Evolutionary conservation across 2,329 filamentous ascomycete genomes (phyloP), one percentile per base, ranked within the genome.

Genomic region (Penicillium sp.): DNA sequence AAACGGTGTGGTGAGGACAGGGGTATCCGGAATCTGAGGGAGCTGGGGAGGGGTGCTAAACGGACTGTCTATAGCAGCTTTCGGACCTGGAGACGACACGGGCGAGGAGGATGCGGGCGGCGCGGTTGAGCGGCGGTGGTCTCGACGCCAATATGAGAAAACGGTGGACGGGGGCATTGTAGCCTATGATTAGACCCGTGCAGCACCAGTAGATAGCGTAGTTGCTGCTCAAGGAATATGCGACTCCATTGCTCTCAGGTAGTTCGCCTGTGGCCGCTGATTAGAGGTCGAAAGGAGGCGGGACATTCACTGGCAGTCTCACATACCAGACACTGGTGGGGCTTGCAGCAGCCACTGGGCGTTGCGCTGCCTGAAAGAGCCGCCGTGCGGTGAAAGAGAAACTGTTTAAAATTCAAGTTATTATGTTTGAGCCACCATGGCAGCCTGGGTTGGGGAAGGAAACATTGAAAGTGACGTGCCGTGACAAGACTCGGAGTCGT

Each of bases 91-190:
- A 49, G 63, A 54, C 19, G 53, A 59, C 31, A 60, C 53, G 55
- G 64, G 60, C 24, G 64, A 60, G 19, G 64, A 58, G 19, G 64
- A 56, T 52, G 64, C 61, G 52, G 68, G 69, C 28, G 66, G 63
- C 33, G 67, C 67, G 56, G 63, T 68, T 29, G 67, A 69, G 49
- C 71, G 71, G 58, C 71, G 71, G 53, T 73, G 70, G 46, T 74
- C 71, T 56, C 71, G 71, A 51, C 72, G 71, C 71, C 69, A 74
- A 55, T 75, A 75, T 23, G 71, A 72, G 56, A 75, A 75, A 43
- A 74, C 72, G 18, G 71, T 68, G 36, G 71, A 74, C 3, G 71
- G 67, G 6, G 70, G 63, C 72, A 75, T 74, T 57, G 23, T 65
- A 44, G 48, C 43, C 50, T 31, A 26, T 49, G 46, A 43, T 55